Evolutionary conservation across 73 alveolate species (phyloP), one percentile per base, ranked within the genome.

Genomic region (Paramecium bursaria): DNA sequence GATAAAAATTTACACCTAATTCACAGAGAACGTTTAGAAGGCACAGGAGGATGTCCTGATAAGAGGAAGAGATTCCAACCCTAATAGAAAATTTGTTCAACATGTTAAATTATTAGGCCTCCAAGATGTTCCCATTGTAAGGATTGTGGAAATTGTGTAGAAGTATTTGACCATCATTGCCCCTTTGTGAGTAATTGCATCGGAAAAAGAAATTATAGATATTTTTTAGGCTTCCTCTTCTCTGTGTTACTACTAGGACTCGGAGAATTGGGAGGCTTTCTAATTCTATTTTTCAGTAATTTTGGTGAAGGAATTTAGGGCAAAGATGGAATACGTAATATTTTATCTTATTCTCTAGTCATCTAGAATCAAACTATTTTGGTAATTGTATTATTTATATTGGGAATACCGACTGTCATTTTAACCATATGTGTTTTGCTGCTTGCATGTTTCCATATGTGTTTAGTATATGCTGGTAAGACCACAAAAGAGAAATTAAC

Each of bases 141-240:
- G 42, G 75, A 52, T 17, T 97, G 99, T 86, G 98, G 97, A 44
- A 96, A 97, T 89, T 97, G 99, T 79, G 98, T 97, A 7, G 85
- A 79, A 39, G 97, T 86, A 21, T 96, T 95, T 76, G 99, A 97
- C 53, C 99, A 97, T 91, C 99, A 97, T 74, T 95, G 99, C 80
- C 95, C 95, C 44, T 96, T 91, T 85, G 90, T 97, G 17, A 97
- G 97, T 85, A 95, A 95, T 79, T 97, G 99, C 48, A 93, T 97
- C 35, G 99, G 99, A n/a, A 74, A 86, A 53, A 48, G 92, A 67
- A 88, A 86, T 75, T 87, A 88, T 29, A 51, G 77, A 10, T 87
- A 46, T 23, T 86, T 86, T 54, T 46, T 88, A 13, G 77, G 75
- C n/a, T 52, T 88, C 47, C 53, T 87, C 2, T 21, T 87, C 23